Evolutionary conservation across 306 rosid species (phyloP).

Genomic region (Inga leiocalycina): DNA sequence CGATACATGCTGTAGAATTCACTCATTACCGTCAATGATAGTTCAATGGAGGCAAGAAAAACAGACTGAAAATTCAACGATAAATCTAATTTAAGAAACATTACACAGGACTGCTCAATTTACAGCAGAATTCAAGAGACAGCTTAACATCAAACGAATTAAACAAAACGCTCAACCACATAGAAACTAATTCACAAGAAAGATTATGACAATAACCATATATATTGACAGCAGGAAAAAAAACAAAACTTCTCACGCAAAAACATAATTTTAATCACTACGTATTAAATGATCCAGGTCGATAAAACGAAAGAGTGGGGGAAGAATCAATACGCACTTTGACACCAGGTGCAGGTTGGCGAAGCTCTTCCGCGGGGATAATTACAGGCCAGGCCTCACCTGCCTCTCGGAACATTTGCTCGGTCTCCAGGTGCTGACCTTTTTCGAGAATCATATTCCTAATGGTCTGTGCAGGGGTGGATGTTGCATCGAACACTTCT

Average conservation of each 20-base stretch:
- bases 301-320: not conserved
- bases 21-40: not conserved
- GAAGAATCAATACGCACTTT: conserved; percentile 53
- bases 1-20: not conserved
- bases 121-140: not conserved
- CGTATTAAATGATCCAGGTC: not conserved
- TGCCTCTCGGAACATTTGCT: conserved; percentile 84
- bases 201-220: not conserved
- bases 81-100: not conserved
- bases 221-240: not conserved
- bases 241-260: not conserved
- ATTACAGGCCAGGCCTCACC: conserved; percentile 86
- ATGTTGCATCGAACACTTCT: conserved; percentile 74
- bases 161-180: not conserved
- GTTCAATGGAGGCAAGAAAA: not conserved
- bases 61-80: not conserved
- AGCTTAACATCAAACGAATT: not conserved
- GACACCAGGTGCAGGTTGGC: conserved; percentile 53
- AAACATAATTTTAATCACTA: not conserved
- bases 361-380: conserved; percentile 72
- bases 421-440: conserved; percentile 73
- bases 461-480: conserved; percentile 74
- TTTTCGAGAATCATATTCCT: conserved; percentile 78
- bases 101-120: not conserved
- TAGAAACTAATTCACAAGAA: not conserved